Base-by-base conservation (phyloP, 139 green algal genomes). In the Pseudopediastrum boryanum region DNA sequence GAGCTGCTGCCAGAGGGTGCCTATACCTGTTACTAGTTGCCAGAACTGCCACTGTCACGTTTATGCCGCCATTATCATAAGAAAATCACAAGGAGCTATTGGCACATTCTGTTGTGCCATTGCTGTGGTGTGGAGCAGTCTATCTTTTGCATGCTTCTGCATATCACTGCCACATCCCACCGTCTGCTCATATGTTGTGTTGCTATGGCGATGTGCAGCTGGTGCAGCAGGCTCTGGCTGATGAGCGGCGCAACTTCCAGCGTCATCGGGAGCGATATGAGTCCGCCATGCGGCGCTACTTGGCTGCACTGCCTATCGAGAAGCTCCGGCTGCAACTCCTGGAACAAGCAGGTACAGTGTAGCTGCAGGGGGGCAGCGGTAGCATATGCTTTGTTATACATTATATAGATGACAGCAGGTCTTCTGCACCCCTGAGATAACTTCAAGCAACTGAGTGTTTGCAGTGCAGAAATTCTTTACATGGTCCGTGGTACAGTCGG, bases 301-400 rank as follows among this genome's bases (percentile, higher is more conserved):
- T 50, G 23, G 19, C 29, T 7, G 38, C n/a, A 23, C 35, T 76
- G 29, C 27, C 23, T 21, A 33, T 75, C 48, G 68, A 75, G 29
- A 39, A 65, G 29, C 46, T 43, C 16, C 63, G 62, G 27, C 33
- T 42, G 27, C 27, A 38, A 13, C 1, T 63, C 6, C 27, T 75
- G 27, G 41, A 39, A 35, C 48, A 75, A 10, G 68, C 68, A 64
- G 68, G 68, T 75, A 46, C 38, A 33, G 31, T 39, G 19, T n/a
- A 58, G 21, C 21, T 58, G 21, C 48, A 58, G 21, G 21, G 48
- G 35, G 54, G 54, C 31, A 64, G n/a, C 10, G 31, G 8, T 64
- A 12, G 54, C 33, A 27, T 5, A n/a, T 4, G 4, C 4, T 8
- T 25, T 8, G 7, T 62, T 62, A 4, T 7, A 5, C 4, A 25